Conservation (phyloP, 345 rosid genomes). For the Diplotaxis tenuifolia region DNA sequence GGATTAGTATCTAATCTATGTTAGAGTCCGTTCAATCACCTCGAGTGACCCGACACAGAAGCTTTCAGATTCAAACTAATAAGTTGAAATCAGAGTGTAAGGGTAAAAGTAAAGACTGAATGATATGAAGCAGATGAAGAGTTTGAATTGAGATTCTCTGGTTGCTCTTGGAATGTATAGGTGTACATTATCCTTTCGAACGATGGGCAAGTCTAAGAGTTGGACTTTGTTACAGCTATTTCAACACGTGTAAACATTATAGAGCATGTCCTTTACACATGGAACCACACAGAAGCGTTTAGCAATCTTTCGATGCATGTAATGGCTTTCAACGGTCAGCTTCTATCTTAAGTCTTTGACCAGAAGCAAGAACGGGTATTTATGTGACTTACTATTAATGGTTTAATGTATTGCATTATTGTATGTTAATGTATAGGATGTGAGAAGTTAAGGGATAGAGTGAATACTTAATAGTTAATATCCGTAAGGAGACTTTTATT, state of each 20-base stretch:
- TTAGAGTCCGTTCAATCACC: too few relatives aligned
- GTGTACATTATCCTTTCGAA: constrained; percentile 30
- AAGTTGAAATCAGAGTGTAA: not conserved
- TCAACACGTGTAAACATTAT: constrained; percentile 17
- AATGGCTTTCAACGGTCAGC: constrained; percentile 12
- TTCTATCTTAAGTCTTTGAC: not conserved
- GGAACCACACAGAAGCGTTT: constrained; percentile 21
- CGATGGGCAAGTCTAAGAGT: constrained; percentile 13
- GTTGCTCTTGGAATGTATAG: constrained; percentile 26
- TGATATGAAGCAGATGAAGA: not conserved
- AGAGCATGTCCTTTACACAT: constrained; percentile 31
- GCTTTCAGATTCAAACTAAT: not conserved
- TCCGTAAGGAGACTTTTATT: not conserved
- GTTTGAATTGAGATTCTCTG: constrained; percentile 18
- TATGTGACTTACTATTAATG: not conserved
- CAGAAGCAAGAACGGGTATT: not conserved
- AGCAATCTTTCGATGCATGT: constrained; percentile 1
- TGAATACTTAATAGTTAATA: not conserved
- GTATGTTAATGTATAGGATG: not conserved
- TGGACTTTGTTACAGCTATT: constrained; percentile 1
- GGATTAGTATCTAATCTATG: too few relatives aligned
- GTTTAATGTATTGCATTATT: not conserved
- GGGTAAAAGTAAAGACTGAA: too few relatives aligned
- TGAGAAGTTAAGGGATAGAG: not conserved
- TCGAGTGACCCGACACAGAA: not conserved